Evolutionary conservation across 176 grass and related monocot genomes (phyloP).

Genomic region (Avena insularis): DNA sequence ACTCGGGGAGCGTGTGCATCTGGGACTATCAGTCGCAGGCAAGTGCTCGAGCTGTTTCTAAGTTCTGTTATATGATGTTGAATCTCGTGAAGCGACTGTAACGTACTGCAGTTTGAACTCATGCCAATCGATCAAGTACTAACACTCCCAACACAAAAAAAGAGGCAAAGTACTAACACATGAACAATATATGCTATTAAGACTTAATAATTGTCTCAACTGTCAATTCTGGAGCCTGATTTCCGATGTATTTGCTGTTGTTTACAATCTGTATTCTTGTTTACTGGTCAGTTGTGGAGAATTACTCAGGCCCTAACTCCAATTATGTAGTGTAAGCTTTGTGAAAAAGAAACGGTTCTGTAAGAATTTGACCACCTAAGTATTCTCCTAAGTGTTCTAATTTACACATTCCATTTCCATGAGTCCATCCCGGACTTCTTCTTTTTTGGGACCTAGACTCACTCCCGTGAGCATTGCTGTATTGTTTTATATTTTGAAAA

Average conservation of each 20-base stretch:
- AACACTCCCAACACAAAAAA: not conserved
- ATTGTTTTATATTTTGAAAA: not conserved
- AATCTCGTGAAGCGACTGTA: not conserved
- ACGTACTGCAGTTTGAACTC: not conserved
- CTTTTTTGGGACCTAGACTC: not conserved
- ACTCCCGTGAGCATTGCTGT: not conserved
- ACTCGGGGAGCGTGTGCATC: constrained; percentile 95
- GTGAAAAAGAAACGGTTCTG: not conserved
- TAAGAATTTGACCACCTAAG: not conserved
- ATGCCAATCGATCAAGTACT: not conserved
- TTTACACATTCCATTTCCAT: not conserved
- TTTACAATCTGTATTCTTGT: not conserved
- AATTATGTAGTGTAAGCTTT: not conserved
- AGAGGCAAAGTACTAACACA: not conserved
- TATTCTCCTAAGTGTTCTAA: not conserved
- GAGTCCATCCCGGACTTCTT: not conserved
- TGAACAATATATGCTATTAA: not conserved
- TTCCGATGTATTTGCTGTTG: not conserved
- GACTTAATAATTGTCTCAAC: not conserved
- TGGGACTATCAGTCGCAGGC: constrained; percentile 98
- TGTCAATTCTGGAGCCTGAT: not conserved
- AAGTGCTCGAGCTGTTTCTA: constrained; percentile 22
- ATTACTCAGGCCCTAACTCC: not conserved
- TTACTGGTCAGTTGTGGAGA: not conserved
- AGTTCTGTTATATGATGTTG: not conserved